Evolutionary conservation across 225 moss, liverwort and hornwort species (phyloP).

Genomic region (Rhytidiadelphus loreus): DNA sequence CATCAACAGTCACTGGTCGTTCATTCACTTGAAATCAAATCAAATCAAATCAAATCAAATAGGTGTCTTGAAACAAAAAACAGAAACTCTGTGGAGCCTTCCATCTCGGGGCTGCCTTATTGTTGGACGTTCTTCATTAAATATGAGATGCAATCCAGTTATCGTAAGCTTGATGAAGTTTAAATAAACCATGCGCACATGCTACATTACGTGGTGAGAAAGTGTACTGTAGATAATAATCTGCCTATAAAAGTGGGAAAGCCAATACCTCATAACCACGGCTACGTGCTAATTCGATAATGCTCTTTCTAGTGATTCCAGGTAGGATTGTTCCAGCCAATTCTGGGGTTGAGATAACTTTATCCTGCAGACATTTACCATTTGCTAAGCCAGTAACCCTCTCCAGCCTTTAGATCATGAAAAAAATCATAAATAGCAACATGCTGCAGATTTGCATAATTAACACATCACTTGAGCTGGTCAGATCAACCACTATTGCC

Average conservation of each 20-base stretch:
- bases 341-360: conserved; percentile 64
- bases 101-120: neutral
- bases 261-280: conserved; percentile 48
- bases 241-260: neutral
- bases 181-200: neutral
- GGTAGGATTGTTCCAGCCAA: conserved; percentile 76
- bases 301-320: conserved; percentile 86
- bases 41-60: neutral
- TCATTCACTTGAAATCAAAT: conserved; percentile 52
- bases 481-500: neutral
- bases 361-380: conserved; percentile 29
- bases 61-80: neutral
- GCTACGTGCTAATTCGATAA: conserved; percentile 65
- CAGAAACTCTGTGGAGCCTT: neutral
- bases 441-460: neutral
- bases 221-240: neutral
- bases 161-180: neutral
- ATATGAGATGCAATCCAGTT: neutral
- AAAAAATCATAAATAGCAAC: neutral
- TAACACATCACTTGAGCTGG: neutral
- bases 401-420: neutral
- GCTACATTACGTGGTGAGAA: neutral
- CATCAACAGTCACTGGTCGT: conserved; percentile 65
- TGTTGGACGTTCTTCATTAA: neutral
- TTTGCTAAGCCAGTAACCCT: neutral